Percentiles rank a stretch among this genome's conserved stretches.
phyloP scores from a whole-genome alignment of 805 yeast genomes.

The Wickerhamomyces bovis region DNA sequence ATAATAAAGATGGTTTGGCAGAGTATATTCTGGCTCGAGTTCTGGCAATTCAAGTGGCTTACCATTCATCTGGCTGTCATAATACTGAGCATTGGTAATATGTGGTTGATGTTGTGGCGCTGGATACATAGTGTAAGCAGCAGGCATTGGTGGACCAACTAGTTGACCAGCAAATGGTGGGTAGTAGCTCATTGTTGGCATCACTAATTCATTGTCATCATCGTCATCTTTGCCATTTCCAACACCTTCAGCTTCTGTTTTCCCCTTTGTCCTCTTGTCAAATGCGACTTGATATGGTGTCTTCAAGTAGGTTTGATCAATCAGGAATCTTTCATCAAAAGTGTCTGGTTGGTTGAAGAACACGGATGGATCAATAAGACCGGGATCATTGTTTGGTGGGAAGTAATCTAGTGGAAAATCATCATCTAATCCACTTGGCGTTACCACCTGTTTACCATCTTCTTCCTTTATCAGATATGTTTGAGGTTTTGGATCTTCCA shows the following conservation, averaged over 20 bases:
- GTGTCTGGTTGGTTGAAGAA: slow-evolving; percentile 29
- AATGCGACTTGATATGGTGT: slow-evolving; percentile 26
- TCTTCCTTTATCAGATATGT: slow-evolving; percentile 19
- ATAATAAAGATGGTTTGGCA: not conserved
- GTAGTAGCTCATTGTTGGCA: slow-evolving; percentile 1
- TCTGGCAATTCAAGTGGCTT: slow-evolving; percentile 4
- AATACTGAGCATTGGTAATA: slow-evolving; percentile 24
- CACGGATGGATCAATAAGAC: slow-evolving; percentile 23
- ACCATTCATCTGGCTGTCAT: slow-evolving; percentile 17
- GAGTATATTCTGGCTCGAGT: slow-evolving; percentile 5
- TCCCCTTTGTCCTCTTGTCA: slow-evolving; percentile 4
- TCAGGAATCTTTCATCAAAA: slow-evolving; percentile 41
- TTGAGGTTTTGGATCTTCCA: slow-evolving; percentile 7
- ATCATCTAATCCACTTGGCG: slow-evolving; percentile 29
- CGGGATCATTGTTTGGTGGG: slow-evolving; percentile 30
- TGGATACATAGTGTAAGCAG: not conserved
- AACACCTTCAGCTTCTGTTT: not conserved
- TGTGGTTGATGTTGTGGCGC: slow-evolving; percentile 6
- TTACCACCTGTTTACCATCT: slow-evolving; percentile 16
- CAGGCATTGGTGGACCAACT: slow-evolving; percentile 1
- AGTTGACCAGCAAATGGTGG: not conserved
- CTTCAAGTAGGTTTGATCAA: slow-evolving; percentile 45
- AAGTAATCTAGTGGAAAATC: slow-evolving; percentile 72
- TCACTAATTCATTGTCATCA: not conserved
- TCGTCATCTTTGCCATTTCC: slow-evolving; percentile 5